Conservation (phyloP, 345 rosid species). For the Garcia nutans region DNA sequence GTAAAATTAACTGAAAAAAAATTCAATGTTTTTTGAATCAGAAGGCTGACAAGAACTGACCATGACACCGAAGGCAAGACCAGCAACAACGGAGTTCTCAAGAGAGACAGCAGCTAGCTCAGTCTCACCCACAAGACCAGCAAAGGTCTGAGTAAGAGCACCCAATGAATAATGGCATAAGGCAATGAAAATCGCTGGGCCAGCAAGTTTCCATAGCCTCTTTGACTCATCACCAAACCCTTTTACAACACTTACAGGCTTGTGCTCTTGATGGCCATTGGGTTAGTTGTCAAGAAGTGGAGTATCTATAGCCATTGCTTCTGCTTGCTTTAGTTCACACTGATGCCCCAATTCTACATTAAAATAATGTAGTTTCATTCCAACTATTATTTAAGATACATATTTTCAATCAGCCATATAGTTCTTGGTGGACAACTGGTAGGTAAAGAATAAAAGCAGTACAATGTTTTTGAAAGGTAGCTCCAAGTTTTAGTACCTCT, state of each 20-base stretch:
- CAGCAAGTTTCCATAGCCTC: constrained; percentile 76
- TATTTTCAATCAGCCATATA: neutral
- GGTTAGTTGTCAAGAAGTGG: constrained; percentile 31
- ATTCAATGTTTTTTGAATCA: too few relatives aligned
- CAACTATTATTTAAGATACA: neutral
- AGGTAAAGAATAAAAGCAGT: neutral
- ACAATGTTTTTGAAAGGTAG: neutral
- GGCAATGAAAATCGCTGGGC: constrained; percentile 83
- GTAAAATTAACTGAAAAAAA: too few relatives aligned
- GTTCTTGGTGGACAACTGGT: constrained; percentile 2
- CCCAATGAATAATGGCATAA: constrained; percentile 82
- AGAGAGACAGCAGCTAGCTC: constrained; percentile 90
- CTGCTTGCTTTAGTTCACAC: neutral
- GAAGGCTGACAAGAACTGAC: constrained; percentile 29
- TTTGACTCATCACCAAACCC: constrained; percentile 67
- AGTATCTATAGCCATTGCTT: constrained; percentile 37
- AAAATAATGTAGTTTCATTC: neutral
- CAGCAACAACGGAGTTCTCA: constrained; percentile 85
- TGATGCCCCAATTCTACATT: too few relatives aligned
- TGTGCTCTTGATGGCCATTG: neutral
- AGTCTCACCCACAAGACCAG: constrained; percentile 66
- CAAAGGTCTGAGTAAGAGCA: constrained; percentile 83
- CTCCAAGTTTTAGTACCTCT: neutral
- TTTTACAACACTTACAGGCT: constrained; percentile 16
- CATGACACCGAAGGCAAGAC: constrained; percentile 86